Evolutionary conservation across 495 filamentous ascomycete genomes (phyloP).

Genomic region (Podospora didyma): DNA sequence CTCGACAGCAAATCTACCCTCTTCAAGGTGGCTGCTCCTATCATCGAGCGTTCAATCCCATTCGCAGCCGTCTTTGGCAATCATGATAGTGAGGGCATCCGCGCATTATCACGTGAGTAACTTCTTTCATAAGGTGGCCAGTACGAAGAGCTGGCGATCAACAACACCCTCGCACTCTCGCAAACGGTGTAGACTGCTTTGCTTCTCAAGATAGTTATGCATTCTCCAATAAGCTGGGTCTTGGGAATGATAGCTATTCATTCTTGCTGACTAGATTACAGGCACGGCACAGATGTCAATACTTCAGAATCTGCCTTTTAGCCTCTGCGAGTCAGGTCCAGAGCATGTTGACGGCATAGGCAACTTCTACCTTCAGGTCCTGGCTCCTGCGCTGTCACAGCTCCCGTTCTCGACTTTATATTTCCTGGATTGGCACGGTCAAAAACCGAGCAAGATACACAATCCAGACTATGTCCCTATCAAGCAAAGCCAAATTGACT

Average conservation of each 20-base stretch:
- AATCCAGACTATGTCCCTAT: background rate
- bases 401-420: background rate
- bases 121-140: background rate
- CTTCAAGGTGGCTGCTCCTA: slow-evolving; percentile 38
- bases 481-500: background rate
- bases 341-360: background rate
- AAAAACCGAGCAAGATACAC: background rate
- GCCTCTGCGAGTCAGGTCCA: background rate
- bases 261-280: background rate
- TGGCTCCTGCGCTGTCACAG: background rate
- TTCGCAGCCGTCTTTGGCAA: slow-evolving; percentile 37
- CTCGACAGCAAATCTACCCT: slow-evolving; percentile 36
- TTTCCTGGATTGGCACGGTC: background rate
- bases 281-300: background rate
- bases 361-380: background rate
- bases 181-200: too few species aligned
- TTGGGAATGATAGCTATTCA: background rate
- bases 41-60: slow-evolving; percentile 34
- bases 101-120: slow-evolving; percentile 34
- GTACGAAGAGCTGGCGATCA: too few species aligned
- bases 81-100: slow-evolving; percentile 32
- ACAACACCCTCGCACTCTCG: too few species aligned
- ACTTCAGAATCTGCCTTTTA: background rate
- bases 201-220: background rate
- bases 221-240: background rate